Percentiles rank a stretch among this genome's conserved stretches.
Conservation (phyloP, 192 early-diverging fungal species). For the Podila verticillata region DNA sequence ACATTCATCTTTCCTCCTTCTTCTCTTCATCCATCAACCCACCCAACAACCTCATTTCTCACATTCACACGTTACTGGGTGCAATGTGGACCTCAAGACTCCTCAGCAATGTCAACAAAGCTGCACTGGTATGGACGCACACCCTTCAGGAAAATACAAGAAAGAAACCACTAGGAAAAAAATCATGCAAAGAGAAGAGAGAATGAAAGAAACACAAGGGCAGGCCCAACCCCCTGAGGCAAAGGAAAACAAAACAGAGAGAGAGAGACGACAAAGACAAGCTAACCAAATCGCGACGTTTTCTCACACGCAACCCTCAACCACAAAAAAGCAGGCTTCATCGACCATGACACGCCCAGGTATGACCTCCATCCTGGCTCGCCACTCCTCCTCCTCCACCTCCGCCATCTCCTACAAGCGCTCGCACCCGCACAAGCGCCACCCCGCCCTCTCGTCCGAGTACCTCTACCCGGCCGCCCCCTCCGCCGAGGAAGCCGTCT, state of each 20-base stretch:
- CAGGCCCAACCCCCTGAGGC: neutral
- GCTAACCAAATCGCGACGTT: neutral
- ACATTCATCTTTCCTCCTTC: no score
- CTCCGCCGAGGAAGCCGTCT: constrained; percentile 88
- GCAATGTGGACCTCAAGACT: constrained; percentile 21
- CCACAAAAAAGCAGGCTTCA: neutral
- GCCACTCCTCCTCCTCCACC: constrained; percentile 33
- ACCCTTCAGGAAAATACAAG: neutral
- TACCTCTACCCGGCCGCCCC: constrained; percentile 23
- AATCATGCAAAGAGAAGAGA: no score
- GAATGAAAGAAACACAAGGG: neutral
- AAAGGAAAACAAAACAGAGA: neutral
- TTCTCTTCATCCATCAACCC: no score
- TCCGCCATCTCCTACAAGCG: constrained; percentile 49
- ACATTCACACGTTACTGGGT: no score
- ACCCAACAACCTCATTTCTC: no score
- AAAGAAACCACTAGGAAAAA: no score
- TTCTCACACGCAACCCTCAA: neutral
- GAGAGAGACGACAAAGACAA: neutral
- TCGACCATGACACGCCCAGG: neutral
- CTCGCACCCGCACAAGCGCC: constrained; percentile 39
- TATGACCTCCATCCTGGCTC: neutral
- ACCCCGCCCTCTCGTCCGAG: constrained; percentile 29
- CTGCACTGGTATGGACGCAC: constrained; percentile 3
- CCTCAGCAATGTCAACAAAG: constrained; percentile 5